phyloP scores from a whole-genome alignment of 371 early-diverging fungal species.

The Cokeromyces recurvatus region DNA sequence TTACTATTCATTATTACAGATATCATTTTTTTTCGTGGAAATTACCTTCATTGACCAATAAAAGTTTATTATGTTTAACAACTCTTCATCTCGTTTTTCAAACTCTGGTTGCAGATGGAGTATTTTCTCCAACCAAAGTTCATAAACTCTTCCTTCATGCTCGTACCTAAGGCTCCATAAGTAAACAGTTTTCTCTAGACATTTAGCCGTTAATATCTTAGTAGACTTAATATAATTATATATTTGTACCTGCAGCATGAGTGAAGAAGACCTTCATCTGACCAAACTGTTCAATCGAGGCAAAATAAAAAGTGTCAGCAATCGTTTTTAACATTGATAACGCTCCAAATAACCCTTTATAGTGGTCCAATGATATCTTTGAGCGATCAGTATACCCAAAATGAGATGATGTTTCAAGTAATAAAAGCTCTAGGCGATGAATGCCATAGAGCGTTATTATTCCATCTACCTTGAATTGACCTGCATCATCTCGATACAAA shows the following conservation, averaged over 20 bases:
- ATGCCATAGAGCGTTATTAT: constrained; percentile 1
- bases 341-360: not conserved
- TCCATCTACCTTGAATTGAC: not conserved
- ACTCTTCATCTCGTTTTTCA: not conserved
- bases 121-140: not conserved
- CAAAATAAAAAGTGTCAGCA: no score
- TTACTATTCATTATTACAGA: constrained; percentile 7
- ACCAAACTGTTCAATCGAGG: no score
- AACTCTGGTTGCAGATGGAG: constrained; percentile 1
- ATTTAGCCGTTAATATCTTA: constrained; percentile 3
- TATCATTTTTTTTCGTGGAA: constrained; percentile 3
- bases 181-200: constrained; percentile 1
- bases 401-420: not conserved
- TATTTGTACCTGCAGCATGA: no score
- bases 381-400: constrained; percentile 1
- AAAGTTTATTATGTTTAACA: constrained; percentile 7
- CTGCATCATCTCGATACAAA: constrained; percentile 5
- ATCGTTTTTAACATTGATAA: constrained; percentile 2
- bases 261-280: no score
- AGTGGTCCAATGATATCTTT: not conserved
- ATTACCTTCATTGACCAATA: constrained; percentile 7
- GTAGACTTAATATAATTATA: no score
- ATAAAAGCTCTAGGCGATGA: not conserved
- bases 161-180: constrained; percentile 1
- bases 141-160: constrained; percentile 1